These are phyloP conservation scores for Trichoderma parareesei DNA, from an alignment of 495 filamentous ascomycete species.

Conservation along the genomic window DNA sequence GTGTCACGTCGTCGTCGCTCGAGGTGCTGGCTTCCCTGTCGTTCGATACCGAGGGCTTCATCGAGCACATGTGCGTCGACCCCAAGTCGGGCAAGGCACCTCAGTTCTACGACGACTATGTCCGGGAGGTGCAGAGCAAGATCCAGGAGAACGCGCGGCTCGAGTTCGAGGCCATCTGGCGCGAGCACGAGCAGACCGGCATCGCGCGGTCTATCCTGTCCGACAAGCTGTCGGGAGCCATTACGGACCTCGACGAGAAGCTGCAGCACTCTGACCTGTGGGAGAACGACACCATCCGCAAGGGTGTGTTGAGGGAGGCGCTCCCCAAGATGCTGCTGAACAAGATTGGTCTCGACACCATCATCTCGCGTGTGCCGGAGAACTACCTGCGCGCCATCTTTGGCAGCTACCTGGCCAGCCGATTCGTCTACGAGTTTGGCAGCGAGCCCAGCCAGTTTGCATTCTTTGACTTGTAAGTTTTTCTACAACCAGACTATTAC, in stretches of 20 bases:
- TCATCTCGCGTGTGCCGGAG: slow-evolving; percentile 80
- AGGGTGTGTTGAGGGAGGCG: slow-evolving; percentile 74
- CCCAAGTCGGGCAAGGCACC: slow-evolving; percentile 64
- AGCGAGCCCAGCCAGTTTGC: slow-evolving; percentile 91
- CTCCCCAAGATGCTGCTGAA: slow-evolving; percentile 76
- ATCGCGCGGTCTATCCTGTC: slow-evolving; percentile 73
- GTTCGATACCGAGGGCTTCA: slow-evolving; percentile 83
- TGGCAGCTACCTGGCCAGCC: slow-evolving; percentile 85
- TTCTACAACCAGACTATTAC: not conserved
- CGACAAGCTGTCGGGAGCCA: slow-evolving; percentile 80
- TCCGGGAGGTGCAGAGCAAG: slow-evolving; percentile 79
- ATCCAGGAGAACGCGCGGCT: slow-evolving; percentile 85
- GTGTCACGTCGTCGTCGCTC: slow-evolving; percentile 95
- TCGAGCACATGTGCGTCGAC: slow-evolving; percentile 85
- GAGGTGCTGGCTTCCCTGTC: slow-evolving; percentile 91
- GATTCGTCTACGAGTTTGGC: slow-evolving; percentile 93
- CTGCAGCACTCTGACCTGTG: slow-evolving; percentile 88
- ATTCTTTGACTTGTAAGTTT: slow-evolving; percentile 93
- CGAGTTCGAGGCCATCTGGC: slow-evolving; percentile 98
- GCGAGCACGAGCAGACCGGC: slow-evolving; percentile 77
- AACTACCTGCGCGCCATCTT: slow-evolving; percentile 93
- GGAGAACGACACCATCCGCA: slow-evolving; percentile 70
- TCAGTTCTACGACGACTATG: slow-evolving; percentile 85
- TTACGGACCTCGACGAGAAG: slow-evolving; percentile 92
- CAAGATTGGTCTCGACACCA: slow-evolving; percentile 82